phyloP scores from a whole-genome alignment of 176 grass and related monocot genomes.

The Alopecurus myosuroides region DNA sequence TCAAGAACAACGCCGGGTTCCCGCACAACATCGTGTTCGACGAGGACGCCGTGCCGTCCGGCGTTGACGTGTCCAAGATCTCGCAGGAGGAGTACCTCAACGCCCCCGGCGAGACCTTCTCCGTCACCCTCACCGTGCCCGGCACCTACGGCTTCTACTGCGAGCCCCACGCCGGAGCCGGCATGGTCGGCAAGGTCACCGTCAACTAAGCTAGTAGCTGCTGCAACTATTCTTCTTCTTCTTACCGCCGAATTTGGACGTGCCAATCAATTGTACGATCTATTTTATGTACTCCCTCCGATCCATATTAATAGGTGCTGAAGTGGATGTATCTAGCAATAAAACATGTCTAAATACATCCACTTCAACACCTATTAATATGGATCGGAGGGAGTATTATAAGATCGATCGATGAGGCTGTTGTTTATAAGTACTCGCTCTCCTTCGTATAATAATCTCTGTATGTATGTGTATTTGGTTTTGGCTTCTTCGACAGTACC shows the following conservation, averaged over 20 bases:
- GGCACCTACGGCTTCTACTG: constrained; percentile 92
- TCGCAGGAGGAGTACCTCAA: constrained; percentile 80
- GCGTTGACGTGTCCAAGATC: constrained; percentile 60
- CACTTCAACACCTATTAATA: no score
- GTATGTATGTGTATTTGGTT: not conserved
- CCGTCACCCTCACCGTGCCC: constrained; percentile 74
- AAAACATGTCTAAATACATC: no score
- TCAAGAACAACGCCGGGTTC: constrained; percentile 96
- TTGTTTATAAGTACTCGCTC: not conserved
- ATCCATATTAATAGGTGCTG: no score
- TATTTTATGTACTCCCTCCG: not conserved
- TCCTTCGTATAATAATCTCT: not conserved
- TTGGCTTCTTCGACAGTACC: not conserved
- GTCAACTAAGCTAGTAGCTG: constrained; percentile 55
- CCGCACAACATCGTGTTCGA: constrained; percentile 97
- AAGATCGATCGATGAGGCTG: not conserved
- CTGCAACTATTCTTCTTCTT: not conserved
- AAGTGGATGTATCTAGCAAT: no score
- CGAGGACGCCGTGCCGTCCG: constrained; percentile 74
- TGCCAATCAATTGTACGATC: not conserved
- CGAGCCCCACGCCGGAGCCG: constrained; percentile 73
- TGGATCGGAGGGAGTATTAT: no score
- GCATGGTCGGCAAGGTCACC: constrained; percentile 87
- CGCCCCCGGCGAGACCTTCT: constrained; percentile 54
- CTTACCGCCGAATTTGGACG: not conserved